Conservation (phyloP, 805 yeast species). For the Saturnispora diversa region DNA sequence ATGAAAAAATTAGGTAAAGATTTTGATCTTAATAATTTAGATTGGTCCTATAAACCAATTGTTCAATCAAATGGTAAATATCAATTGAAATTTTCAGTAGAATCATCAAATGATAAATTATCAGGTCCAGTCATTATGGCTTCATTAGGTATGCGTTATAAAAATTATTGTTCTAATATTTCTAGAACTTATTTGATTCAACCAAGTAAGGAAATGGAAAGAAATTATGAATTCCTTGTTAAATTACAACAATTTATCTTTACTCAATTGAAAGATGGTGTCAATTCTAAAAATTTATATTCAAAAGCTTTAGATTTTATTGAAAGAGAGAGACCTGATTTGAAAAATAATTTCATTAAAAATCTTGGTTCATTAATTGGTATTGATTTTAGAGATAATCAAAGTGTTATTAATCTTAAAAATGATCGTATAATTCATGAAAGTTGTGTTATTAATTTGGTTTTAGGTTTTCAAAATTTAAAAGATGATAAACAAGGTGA, state of each 20-base stretch:
- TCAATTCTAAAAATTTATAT: conserved; percentile 59
- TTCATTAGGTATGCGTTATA: conserved; percentile 79
- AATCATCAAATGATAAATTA: conserved; percentile 56
- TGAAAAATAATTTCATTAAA: conserved; percentile 58
- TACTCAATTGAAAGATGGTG: conserved; percentile 56
- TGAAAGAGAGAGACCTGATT: conserved; percentile 54
- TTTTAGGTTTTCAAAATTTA: conserved; percentile 69
- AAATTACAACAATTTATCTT: conserved; percentile 62
- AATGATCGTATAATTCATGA: conserved; percentile 59
- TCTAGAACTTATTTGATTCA: conserved; percentile 86
- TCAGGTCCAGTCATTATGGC: conserved; percentile 76
- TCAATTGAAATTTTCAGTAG: conserved; percentile 78
- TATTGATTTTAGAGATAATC: conserved; percentile 77
- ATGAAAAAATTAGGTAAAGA: conserved; percentile 55
- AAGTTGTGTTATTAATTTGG: conserved; percentile 67
- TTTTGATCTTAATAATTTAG: conserved; percentile 68
- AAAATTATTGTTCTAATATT: conserved; percentile 79
- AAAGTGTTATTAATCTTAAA: conserved; percentile 63
- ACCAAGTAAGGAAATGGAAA: conserved; percentile 72
- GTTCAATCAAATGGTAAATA: conserved; percentile 82
- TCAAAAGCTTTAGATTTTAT: conserved; percentile 53
- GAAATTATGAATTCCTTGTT: conserved; percentile 69
- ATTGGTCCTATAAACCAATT: conserved; percentile 92
- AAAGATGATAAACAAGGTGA: conserved; percentile 42
- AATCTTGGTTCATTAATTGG: conserved; percentile 87